Percentiles rank a stretch among this genome's conserved stretches.
These are phyloP conservation scores for Geopyxis carbonaria DNA, from an alignment of 495 filamentous ascomycete genomes.

Conservation along the genomic window DNA sequence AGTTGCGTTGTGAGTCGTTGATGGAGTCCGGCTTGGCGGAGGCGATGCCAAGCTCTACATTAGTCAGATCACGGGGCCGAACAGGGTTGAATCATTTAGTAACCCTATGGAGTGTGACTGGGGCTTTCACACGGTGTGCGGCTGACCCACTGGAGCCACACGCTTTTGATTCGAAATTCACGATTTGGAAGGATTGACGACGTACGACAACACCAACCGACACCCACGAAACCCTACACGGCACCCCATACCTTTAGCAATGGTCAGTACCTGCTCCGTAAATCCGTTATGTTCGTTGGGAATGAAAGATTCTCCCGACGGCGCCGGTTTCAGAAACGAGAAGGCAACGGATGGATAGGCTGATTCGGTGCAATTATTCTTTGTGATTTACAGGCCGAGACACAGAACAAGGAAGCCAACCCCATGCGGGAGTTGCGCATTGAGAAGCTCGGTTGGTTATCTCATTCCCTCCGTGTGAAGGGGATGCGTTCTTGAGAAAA, in stretches of 20 bases:
- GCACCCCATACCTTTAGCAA: not conserved
- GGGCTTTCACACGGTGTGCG: too few relatives aligned
- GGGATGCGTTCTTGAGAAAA: not conserved
- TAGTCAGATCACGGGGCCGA: not conserved
- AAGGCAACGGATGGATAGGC: slow-evolving; percentile 8
- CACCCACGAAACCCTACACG: slow-evolving; percentile 10
- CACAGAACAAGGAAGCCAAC: slow-evolving; percentile 83
- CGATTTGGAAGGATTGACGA: too few relatives aligned
- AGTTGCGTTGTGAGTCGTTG: not conserved
- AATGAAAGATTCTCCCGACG: slow-evolving; percentile 2
- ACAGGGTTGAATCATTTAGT: not conserved
- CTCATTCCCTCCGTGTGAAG: not conserved
- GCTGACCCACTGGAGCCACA: too few relatives aligned
- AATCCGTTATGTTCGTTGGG: slow-evolving; percentile 7
- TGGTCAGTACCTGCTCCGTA: slow-evolving; percentile 2
- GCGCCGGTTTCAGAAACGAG: slow-evolving; percentile 10
- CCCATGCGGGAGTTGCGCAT: slow-evolving; percentile 99
- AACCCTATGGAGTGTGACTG: too few relatives aligned
- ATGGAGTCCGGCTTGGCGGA: slow-evolving; percentile 1
- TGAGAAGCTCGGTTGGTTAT: slow-evolving; percentile 59
- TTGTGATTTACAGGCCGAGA: slow-evolving; percentile 33
- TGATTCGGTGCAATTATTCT: not conserved
- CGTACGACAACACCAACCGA: slow-evolving; percentile 1
- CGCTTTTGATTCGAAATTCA: too few relatives aligned
- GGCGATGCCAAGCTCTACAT: not conserved